Base-by-base conservation (phyloP, 306 rosid species). In the Cicer arietinum region DNA sequence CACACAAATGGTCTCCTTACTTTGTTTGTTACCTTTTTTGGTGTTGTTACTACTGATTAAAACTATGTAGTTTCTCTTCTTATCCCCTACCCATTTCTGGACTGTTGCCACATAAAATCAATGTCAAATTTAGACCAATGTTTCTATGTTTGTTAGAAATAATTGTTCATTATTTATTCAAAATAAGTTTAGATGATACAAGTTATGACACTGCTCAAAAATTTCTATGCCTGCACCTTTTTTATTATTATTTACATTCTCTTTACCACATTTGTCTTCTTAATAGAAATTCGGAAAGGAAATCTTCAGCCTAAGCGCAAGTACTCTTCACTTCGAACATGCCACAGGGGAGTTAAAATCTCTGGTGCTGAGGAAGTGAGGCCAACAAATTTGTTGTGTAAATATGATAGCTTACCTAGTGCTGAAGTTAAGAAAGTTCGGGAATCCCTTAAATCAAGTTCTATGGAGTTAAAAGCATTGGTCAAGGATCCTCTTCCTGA, bases 401-500 rank as follows among this genome's bases (percentile, higher is more conserved):
- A 64, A 63, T 16, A 37, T 77, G 71, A 82, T 41, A 56, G 63
- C 7, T 12, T 80, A 53, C 60, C 79, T 62, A 81, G 84, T 75
- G 16, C 83, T 74, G 90, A 87, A 53, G 89, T 84, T 50, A 71
- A 53, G 12, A 81, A 69, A 76, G 83, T 80, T n/a, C 89, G 47
- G 61, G 87, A 92, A 77, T 88, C 96, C 66, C 90, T 94, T 39
- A 85, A 45, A 79, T 83, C 88, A 69, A 92, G 99, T 84, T 70
- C 81, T 69, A 62, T 61, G 69, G 95, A 89, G 81, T 59, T 92
- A 69, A 78, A 63, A 63, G 85, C 85, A 18, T 74, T 69, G 77
- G 93, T 92, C 64, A 85, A 69, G 6, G 97, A 94, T 76, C 96
- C 97, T 67, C 96, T 94, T 83, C 93, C 95, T 1, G 86, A 78